These are phyloP conservation scores for Botrytis hyacinthi DNA, from an alignment of 2,329 filamentous ascomycete species.

Conservation along the genomic window DNA sequence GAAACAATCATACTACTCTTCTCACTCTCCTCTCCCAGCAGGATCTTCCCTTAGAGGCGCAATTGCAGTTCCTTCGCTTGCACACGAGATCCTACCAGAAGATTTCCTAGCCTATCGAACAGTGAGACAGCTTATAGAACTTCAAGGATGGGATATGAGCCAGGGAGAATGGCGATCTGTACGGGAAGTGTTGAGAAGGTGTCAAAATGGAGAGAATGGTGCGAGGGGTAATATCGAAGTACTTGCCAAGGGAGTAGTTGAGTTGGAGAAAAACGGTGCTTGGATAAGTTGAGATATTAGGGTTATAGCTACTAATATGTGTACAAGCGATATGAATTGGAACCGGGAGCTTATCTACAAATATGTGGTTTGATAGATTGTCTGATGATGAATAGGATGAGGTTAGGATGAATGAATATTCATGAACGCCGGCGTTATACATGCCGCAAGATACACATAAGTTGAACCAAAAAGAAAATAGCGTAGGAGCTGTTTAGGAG, in stretches of 20 bases:
- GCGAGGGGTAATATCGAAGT: not conserved
- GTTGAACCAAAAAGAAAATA: not conserved
- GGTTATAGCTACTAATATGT: too few relatives aligned
- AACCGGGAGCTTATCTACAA: not conserved
- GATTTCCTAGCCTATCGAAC: not conserved
- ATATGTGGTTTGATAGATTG: not conserved
- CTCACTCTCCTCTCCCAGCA: not conserved
- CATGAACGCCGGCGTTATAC: too few relatives aligned
- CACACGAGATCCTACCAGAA: not conserved
- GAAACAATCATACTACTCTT: not conserved
- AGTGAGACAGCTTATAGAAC: not conserved
- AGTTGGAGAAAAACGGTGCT: not conserved
- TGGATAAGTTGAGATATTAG: not conserved
- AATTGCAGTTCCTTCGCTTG: not conserved
- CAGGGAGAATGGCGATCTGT: conserved; percentile 4
- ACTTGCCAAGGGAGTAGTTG: not conserved
- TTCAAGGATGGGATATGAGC: conserved; percentile 11
- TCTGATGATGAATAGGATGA: too few relatives aligned
- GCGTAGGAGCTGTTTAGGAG: too few relatives aligned
- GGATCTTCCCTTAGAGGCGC: not conserved
- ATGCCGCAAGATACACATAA: not conserved
- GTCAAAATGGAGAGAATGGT: not conserved
- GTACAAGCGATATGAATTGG: not conserved
- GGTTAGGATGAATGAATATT: too few relatives aligned
- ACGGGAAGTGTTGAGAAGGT: not conserved